These are phyloP conservation scores for Termitomyces eurrhizus DNA, from an alignment of 768 basidiomycete genomes.

Conservation along the genomic window DNA sequence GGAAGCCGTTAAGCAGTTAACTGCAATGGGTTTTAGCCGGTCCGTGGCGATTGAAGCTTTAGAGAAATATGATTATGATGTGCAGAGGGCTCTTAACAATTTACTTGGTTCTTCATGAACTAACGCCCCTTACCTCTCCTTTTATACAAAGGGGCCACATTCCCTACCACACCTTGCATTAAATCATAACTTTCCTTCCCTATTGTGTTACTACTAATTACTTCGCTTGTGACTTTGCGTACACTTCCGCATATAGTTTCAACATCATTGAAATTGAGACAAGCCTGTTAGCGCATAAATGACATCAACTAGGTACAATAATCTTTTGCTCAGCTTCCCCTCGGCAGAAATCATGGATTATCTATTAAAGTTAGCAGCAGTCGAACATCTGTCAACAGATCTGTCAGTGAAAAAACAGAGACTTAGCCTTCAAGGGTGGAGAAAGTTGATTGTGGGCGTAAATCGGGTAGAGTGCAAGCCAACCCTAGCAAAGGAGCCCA, in stretches of 20 bases:
- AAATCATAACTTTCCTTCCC: not conserved
- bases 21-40: slow-evolving; percentile 89
- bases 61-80: slow-evolving; percentile 80
- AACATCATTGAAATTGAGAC: not conserved
- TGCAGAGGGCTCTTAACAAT: slow-evolving; percentile 72
- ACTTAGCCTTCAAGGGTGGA: slow-evolving; percentile 10
- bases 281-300: not conserved
- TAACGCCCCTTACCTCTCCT: not conserved
- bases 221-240: not conserved
- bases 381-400: slow-evolving; percentile 3
- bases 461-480: not conserved
- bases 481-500: not conserved
- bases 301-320: slow-evolving; percentile 1
- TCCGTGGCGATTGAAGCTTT: slow-evolving; percentile 78
- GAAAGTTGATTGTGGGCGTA: not conserved
- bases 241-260: no score
- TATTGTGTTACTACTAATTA: not conserved
- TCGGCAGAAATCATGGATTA: not conserved
- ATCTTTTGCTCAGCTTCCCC: not conserved
- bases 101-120: slow-evolving; percentile 37
- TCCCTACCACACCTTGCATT: not conserved
- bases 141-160: not conserved
- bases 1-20: slow-evolving; percentile 73
- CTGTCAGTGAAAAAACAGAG: slow-evolving; percentile 9
- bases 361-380: slow-evolving; percentile 9